phyloP scores from a whole-genome alignment of 345 rosid species.

The Camelina laxa region DNA sequence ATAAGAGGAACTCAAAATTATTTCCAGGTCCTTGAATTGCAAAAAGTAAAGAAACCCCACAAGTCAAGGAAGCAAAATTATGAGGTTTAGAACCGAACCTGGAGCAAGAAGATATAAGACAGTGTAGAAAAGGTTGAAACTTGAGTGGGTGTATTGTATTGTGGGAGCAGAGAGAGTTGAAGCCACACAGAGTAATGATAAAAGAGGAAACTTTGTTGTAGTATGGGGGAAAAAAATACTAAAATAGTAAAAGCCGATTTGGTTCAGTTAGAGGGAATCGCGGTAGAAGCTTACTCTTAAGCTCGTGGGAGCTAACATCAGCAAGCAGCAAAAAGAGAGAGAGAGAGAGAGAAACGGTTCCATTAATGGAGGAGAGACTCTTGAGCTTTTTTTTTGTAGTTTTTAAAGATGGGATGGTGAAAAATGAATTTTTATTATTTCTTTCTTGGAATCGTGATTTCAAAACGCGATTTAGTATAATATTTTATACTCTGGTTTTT shows the following conservation, averaged over 20 bases:
- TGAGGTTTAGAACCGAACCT: neutral
- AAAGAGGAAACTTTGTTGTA: conserved; percentile 14
- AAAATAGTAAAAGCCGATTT: neutral
- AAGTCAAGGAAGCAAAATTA: neutral
- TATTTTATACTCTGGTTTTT: conserved; percentile 12
- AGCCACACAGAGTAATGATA: conserved; percentile 23
- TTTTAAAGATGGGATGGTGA: neutral
- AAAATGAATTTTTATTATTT: neutral
- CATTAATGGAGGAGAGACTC: conserved; percentile 35
- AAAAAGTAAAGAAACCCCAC: neutral
- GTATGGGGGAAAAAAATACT: neutral
- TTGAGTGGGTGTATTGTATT: conserved; percentile 16
- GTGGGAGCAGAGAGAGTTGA: conserved; percentile 2
- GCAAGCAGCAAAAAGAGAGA: conserved; percentile 1
- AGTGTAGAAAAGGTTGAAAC: conserved; percentile 7
- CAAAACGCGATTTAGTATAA: neutral
- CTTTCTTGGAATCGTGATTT: neutral
- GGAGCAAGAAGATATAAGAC: neutral
- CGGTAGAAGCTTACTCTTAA: conserved; percentile 19
- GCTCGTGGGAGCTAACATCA: conserved; percentile 43
- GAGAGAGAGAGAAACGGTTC: conserved; percentile 28
- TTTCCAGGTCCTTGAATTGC: neutral
- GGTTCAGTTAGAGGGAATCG: conserved; percentile 32
- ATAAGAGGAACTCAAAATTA: no score
- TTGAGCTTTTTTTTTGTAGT: neutral